A percentile compares a stretch with the other conserved stretches of the same genome.
These are phyloP conservation scores for Schwanniomyces yamadae DNA, from an alignment of 805 yeast genomes.

Conservation along the genomic window DNA sequence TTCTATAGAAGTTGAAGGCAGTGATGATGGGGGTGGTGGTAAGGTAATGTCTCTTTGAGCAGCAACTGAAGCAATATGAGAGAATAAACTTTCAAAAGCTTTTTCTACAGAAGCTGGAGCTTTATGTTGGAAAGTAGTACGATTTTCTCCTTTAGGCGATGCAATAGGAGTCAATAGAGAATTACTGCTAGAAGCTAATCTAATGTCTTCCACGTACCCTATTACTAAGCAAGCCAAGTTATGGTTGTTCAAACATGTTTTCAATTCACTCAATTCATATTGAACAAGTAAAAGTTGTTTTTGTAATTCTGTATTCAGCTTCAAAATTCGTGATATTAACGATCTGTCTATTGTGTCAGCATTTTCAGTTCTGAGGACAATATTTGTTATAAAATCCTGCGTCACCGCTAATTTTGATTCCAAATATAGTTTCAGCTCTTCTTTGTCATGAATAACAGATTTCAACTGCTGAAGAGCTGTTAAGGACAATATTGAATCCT, in stretches of 20 bases:
- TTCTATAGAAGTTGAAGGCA: conserved; percentile 20
- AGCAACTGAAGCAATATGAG: conserved; percentile 48
- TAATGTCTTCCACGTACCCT: conserved; percentile 48
- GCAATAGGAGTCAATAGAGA: conserved; percentile 7
- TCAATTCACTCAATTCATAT: conserved; percentile 29
- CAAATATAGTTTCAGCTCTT: conserved; percentile 30
- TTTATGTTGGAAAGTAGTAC: background rate
- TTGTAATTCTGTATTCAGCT: conserved; percentile 32
- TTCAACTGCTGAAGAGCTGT: conserved; percentile 27
- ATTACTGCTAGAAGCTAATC: conserved; percentile 16
- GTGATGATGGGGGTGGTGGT: conserved; percentile 29
- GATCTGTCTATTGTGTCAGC: conserved; percentile 22
- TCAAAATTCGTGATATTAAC: conserved; percentile 30
- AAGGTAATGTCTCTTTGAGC: conserved; percentile 41
- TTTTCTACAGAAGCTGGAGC: background rate
- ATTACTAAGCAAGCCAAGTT: conserved; percentile 44
- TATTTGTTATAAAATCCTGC: conserved; percentile 31
- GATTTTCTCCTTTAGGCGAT: conserved; percentile 8
- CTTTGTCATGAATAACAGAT: conserved; percentile 26
- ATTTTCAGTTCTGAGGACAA: conserved; percentile 17
- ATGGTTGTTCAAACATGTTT: conserved; percentile 35
- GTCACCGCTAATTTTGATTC: conserved; percentile 29
- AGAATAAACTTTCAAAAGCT: conserved; percentile 44
- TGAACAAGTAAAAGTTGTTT: conserved; percentile 23
- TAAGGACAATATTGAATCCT: conserved; percentile 33